Evolutionary conservation across 768 basidiomycete species (phyloP), one percentile per base, ranked within the genome.

Genomic region (Phaeolepiota aurea): DNA sequence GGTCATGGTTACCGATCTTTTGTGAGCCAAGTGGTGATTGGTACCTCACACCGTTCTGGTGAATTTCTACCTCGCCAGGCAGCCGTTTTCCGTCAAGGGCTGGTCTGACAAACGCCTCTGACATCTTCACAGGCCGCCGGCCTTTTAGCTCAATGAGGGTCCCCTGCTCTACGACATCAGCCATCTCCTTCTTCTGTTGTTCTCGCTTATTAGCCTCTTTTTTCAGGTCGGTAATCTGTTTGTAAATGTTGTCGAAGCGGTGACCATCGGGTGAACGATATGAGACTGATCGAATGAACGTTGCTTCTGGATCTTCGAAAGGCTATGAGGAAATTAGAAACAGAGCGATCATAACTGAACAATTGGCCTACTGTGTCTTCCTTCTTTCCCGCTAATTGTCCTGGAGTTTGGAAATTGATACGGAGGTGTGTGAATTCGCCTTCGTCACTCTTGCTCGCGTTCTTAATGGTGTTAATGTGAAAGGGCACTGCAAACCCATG

Each of bases 381-480:
- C 64, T 99, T 98, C 69, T 94, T 97, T 19, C 96, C 94, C 0
- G 91, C 86, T 18, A 97, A 78, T 54, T 97, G 92, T 37, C 96
- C 96, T 9, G 96, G 96, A 0, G 94, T 96, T 59, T 97, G 92
- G 67, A 98, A 97, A 63, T 98, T 98, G 61, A 99, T 91, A 2
- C 96, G 79, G 40, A 99, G 73, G 53, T 88, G 90, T 0, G 92
- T 93, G 57, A 82, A 87, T 38, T 98, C 91, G 3, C 87, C 89
- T 61, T 98, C 96, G 47, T 99, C 94, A 48, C 78, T 96, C 67
- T 98, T 98, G 69, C 87, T 92, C 20, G 85, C 87, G 56, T 94
- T 98, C 66, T 99, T 98, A 48, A 99, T 90, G 1, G 91, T 91
- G 55, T 94, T 94, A 63, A 98, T 93, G 56, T 99, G 96, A 71